These are phyloP conservation scores for Borovskyia barvae DNA, from an alignment of 208 protist genomes.

Conservation along the genomic window DNA sequence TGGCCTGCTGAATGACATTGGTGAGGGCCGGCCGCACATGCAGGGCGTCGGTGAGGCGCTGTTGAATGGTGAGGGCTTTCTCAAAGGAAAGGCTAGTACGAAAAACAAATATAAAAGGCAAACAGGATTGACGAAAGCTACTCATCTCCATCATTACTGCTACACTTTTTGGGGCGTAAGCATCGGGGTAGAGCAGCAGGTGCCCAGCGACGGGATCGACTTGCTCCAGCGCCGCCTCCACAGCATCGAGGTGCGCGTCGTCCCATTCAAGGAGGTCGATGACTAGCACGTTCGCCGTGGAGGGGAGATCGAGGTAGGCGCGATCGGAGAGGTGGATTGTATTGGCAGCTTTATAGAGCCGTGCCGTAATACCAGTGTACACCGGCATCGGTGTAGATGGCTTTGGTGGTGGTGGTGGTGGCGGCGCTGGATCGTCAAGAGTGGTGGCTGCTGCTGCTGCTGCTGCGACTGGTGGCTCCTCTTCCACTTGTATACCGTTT, in stretches of 20 bases:
- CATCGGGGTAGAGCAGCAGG: conserved; percentile 26
- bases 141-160: conserved; percentile 10
- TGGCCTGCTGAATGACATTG: conserved; percentile 15
- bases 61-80: conserved; percentile 9
- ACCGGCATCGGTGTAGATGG: conserved; percentile 10
- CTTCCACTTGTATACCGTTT: too few relatives aligned
- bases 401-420: neutral
- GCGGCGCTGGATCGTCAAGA: neutral
- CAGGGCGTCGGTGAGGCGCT: conserved; percentile 20
- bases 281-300: conserved; percentile 41
- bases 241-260: neutral
- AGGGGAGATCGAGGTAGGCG: conserved; percentile 22
- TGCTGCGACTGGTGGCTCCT: neutral
- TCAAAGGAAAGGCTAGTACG: conserved; percentile 17
- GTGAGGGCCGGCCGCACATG: conserved; percentile 9
- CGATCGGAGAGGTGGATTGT: conserved; percentile 33
- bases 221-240: conserved; percentile 11
- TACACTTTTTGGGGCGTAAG: conserved; percentile 20
- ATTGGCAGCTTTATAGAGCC: conserved; percentile 15
- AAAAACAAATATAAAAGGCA: conserved; percentile 41
- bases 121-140: conserved; percentile 2
- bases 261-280: conserved; percentile 24
- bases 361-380: conserved; percentile 9
- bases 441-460: neutral
- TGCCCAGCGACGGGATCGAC: conserved; percentile 16